These are phyloP conservation scores for Batkoa obscura DNA, from an alignment of 371 early-diverging fungal genomes.

Conservation along the genomic window DNA sequence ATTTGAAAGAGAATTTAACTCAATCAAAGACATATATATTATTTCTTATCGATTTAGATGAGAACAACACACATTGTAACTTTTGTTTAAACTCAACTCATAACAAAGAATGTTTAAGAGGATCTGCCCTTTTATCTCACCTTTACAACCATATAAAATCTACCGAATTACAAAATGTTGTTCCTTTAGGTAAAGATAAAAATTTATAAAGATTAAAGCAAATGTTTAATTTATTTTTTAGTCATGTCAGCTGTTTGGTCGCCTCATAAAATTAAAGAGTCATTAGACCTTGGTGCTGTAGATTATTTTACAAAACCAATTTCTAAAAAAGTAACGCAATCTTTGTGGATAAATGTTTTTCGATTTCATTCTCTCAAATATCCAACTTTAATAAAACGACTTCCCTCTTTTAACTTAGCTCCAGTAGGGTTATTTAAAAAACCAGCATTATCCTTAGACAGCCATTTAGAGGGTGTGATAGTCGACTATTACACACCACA, in stretches of 20 bases:
- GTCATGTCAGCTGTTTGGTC: not conserved
- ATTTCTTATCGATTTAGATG: not conserved
- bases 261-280: not conserved
- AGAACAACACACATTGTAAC: not conserved
- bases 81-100: not conserved
- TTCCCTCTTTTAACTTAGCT: not conserved
- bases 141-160: not conserved
- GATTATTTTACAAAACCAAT: slow-evolving; percentile 1
- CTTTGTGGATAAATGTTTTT: not conserved
- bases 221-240: not conserved
- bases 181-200: slow-evolving; percentile 2
- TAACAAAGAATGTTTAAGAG: not conserved
- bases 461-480: not conserved
- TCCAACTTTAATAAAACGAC: not conserved
- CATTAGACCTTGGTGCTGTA: not conserved
- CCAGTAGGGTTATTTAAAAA: not conserved
- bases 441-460: not conserved
- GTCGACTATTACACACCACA: not conserved
- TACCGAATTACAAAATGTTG: not conserved
- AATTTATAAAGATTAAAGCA: not conserved
- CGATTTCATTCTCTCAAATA: not conserved
- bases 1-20: not conserved
- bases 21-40: not conserved
- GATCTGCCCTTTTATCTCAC: not conserved
- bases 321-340: not conserved